Evolutionary conservation across 352 stramenopile species (phyloP), one percentile per base, ranked within the genome.

Genomic region (Pythium folliculosum): DNA sequence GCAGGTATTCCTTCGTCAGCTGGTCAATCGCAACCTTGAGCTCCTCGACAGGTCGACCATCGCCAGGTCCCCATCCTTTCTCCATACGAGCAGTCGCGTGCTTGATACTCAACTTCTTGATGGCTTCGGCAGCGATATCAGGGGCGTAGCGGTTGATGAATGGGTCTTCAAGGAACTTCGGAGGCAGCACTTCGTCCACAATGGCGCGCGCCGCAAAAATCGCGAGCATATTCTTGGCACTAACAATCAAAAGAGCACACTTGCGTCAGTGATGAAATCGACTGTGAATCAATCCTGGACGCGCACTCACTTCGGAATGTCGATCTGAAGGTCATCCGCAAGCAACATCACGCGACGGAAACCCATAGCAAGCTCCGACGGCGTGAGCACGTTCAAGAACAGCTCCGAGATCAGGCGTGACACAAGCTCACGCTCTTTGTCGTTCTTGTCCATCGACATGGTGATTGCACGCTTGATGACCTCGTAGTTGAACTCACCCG

Each of bases 151-250:
- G 84, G 61, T 90, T 76, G 67, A 99, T 97, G 73, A 99, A 96
- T 37, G 95, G 91, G 66, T 99, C 96, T 59, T 96, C 96, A 14
- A 99, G 74, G 70, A 99, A 99, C 44, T 95, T 97, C 21, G 98
- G 98, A 38, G 98, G 95, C 14, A 99, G 71, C 37, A 99, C 97
- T 73, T 99, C 98, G 71, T 99, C 98, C 40, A 99, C 96, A 12
- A 99, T 96, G 6, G 97, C 97, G 23, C 98, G 91, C 5, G 97
- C 98, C 32, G 98, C 81, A 81, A 99, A 99, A 68, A 97, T 98
- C 40, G 94, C 88, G 30, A 99, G 81, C 86, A 98, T 98, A 48
- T 84, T 91, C 71, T 96, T 82, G 55, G 90, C 90, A 38, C 69
- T 87, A 48, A 67, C 1, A 53, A 55, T 53, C 50, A 14, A 65